Evolutionary conservation across 2,329 filamentous ascomycete genomes (phyloP), one percentile per base, ranked within the genome.

Genomic region (Annulohypoxylon truncatum): DNA sequence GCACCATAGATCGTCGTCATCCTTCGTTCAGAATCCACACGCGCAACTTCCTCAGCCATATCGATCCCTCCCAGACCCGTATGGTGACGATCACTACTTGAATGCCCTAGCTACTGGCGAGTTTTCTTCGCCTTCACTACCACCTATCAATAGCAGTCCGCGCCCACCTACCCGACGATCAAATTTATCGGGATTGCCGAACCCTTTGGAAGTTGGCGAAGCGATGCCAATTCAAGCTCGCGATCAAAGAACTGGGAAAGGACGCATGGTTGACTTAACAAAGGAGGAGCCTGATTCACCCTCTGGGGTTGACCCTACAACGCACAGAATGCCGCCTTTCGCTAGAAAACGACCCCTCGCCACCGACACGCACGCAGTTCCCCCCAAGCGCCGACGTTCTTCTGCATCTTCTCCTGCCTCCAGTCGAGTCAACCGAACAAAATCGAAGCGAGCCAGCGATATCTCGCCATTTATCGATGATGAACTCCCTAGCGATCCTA

Each of bases 81-180:
- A 44, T 46, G 65, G 48, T 35, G 73, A 76, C 67, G 72, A 76
- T 46, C 53, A 58, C 12, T 73, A 71, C 42, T 42, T 76, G 26
- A 6, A 61, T 15, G 31, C 67, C 18, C 55, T 77, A 20, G 71
- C 66, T 40, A 67, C 61, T 13, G 66, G 66, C 29, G 62, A 75
- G 44, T 77, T 77, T 47, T 72, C 74, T n/a, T 77, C 74, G 18
- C 73, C 75, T 7, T 76, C 75, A 10, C 60, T 77, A 13, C 75
- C 75, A 5, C 72, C 74, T 1, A 60, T 72, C 46, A 73, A 68
- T 47, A 73, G 70, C 22, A 72, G 67, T 7, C 73, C 72, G 44
- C 69, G 62, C 5, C 51, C 62, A 22, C 64, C 67, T 33, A 61
- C 55, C 9, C 15, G 64, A 38, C 50, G 64, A 38, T 47, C 53